These are phyloP conservation scores for Coprinopsis marcescibilis DNA, from an alignment of 768 basidiomycete species.

Conservation along the genomic window DNA sequence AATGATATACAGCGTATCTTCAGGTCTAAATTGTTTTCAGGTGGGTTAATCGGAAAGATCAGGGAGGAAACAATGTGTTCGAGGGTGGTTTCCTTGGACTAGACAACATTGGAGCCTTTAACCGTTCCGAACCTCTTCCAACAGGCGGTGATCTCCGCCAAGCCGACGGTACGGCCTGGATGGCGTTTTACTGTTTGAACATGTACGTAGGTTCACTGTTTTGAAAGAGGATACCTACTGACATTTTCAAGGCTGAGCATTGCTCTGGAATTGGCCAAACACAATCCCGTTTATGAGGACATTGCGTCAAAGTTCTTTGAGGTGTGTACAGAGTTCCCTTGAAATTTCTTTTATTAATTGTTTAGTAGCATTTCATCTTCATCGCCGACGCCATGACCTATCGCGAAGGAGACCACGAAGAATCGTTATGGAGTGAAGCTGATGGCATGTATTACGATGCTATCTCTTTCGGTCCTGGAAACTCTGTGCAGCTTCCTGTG, in stretches of 20 bases:
- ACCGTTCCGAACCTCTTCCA: constrained; percentile 93
- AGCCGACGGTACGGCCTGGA: constrained; percentile 99
- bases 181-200: constrained; percentile 98
- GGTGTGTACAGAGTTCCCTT: constrained; percentile 29
- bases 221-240: background rate
- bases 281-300: constrained; percentile 96
- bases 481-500: constrained; percentile 87
- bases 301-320: constrained; percentile 98
- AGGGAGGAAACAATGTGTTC: constrained; percentile 92
- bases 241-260: constrained; percentile 74
- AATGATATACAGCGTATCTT: background rate
- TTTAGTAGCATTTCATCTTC: constrained; percentile 85
- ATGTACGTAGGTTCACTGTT: constrained; percentile 51
- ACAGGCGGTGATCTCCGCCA: constrained; percentile 93
- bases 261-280: constrained; percentile 94
- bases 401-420: constrained; percentile 67
- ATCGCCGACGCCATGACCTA: constrained; percentile 99
- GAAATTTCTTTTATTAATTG: background rate
- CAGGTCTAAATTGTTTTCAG: constrained; percentile 29
- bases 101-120: constrained; percentile 98
- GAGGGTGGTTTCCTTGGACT: constrained; percentile 98
- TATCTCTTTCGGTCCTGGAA: constrained; percentile 77
- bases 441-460: constrained; percentile 99
- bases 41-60: constrained; percentile 99
- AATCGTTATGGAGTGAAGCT: constrained; percentile 90